Evolutionary conservation across 1,284 basidiomycete species (phyloP).

Genomic region (Apiotrichum gracile): DNA sequence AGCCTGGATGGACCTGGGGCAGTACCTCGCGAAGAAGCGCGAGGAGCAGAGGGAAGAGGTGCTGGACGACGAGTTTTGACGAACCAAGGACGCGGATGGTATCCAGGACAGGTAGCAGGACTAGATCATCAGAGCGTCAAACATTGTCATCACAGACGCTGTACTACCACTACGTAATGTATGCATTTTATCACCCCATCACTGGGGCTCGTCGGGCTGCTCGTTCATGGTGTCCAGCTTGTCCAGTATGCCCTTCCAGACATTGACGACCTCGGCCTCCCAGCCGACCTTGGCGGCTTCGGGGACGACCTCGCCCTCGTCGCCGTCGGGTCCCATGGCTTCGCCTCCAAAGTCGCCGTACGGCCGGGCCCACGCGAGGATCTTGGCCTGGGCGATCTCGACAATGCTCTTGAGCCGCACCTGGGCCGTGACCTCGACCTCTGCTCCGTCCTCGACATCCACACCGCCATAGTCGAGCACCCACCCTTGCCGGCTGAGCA

Average conservation of each 20-base stretch:
- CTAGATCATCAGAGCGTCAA: neutral
- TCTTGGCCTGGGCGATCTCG: conserved; percentile 17
- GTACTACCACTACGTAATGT: neutral
- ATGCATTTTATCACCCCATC: conserved; percentile 5
- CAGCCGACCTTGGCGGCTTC: conserved; percentile 7
- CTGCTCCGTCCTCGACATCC: conserved; percentile 5
- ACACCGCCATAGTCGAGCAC: conserved; percentile 1
- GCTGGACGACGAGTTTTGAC: neutral
- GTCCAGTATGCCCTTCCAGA: conserved; percentile 22
- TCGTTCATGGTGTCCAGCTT: conserved; percentile 5
- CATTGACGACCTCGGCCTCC: conserved; percentile 17
- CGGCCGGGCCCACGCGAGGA: conserved; percentile 31
- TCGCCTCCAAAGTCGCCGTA: conserved; percentile 31
- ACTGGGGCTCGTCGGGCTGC: neutral
- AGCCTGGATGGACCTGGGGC: conserved; percentile 29
- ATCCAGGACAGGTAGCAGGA: no score
- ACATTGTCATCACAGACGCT: neutral
- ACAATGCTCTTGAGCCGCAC: conserved; percentile 30
- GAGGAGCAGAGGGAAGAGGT: conserved; percentile 9
- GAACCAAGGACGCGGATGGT: neutral
- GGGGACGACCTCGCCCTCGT: conserved; percentile 5
- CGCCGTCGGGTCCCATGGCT: conserved; percentile 8
- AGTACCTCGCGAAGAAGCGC: conserved; percentile 19
- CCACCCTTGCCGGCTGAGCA: conserved; percentile 27
- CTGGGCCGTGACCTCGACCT: conserved; percentile 23